A percentile compares a stretch with the other conserved stretches of the same genome.
phyloP scores from a whole-genome alignment of 2,329 filamentous ascomycete species.

The Hypoxylon sp. region DNA sequence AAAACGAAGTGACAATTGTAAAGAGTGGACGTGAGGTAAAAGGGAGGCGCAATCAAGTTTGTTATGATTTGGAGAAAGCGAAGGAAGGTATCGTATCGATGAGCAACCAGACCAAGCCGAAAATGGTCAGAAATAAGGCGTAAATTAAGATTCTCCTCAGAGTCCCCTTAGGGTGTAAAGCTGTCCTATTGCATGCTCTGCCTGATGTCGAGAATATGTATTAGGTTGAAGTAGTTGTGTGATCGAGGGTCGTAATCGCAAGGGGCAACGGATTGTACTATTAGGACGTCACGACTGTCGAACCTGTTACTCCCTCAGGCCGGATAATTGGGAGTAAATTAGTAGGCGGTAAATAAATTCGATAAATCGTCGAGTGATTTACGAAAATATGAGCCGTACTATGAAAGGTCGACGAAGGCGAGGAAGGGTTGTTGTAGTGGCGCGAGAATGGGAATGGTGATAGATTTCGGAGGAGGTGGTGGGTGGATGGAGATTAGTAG shows the following conservation, averaged over 20 bases:
- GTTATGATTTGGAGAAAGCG: conserved; percentile 8
- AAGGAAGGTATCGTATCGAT: background rate
- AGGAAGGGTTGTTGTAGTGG: no score
- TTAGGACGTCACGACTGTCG: conserved; percentile 16
- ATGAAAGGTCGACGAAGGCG: background rate
- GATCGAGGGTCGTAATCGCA: conserved; percentile 9
- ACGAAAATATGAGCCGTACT: background rate
- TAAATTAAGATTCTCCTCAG: conserved; percentile 23
- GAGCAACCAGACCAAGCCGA: background rate
- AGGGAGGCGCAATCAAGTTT: background rate
- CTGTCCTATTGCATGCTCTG: conserved; percentile 41
- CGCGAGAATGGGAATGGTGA: no score
- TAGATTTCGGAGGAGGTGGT: conserved; percentile 20
- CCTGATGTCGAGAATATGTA: conserved; percentile 7
- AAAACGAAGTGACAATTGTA: background rate
- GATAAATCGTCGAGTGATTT: conserved; percentile 1
- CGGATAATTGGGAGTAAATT: conserved; percentile 6
- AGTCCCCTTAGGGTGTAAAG: conserved; percentile 23
- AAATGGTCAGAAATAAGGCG: background rate
- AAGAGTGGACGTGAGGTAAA: background rate
- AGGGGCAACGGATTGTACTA: conserved; percentile 14
- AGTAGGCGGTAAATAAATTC: background rate
- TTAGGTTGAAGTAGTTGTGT: background rate
- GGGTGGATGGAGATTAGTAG: conserved; percentile 26
- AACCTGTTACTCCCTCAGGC: background rate